Evolutionary conservation across 192 early-diverging fungal genomes (phyloP), one percentile per base, ranked within the genome.

Genomic region (Pilobolus umbonatus): DNA sequence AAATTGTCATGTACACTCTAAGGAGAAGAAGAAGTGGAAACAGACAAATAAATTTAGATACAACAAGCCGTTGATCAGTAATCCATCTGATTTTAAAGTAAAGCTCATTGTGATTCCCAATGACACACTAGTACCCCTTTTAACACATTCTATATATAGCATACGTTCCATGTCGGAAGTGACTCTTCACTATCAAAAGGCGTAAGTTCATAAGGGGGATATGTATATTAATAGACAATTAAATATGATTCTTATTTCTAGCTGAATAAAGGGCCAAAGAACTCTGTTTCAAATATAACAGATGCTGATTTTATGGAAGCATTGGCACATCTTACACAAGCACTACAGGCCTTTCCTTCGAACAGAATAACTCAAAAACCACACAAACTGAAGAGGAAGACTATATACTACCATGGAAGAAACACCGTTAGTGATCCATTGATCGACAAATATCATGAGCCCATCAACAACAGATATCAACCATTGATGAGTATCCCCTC

Each of bases 11-110:
- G 57, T 48, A 17, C 29, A 26, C 34, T 59, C 31, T 14, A 53
- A 21, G 32, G 11, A 19, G 6, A 21, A 45, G 47, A 59, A 59
- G 48, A 21, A 47, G 21, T 19, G 21, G 12, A 34, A 54, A n/a
- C n/a, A n/a, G n/a, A n/a, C n/a, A n/a, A 31, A 25, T 5, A 31
- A 17, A 36, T 25, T 59, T n/a, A 59, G 25, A 48, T 35, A 48
- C 17, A 45, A 59, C 22, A 59, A 59, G 31, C 24, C 45, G 12
- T 48, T 26, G 31, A 59, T 59, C n/a, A 45, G 57, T 19, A 34
- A 25, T 19, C 57, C 57, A 25, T 36, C 57, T 34, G 57, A 59
- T 34, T 59, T 59, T 48, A 39, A 45, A 32, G 57, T 34, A 59
- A 59, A 45, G 47, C 8, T 46, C 36, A 25, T 28, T 34, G 8